Evolutionary conservation across 768 basidiomycete genomes (phyloP), one percentile per base, ranked within the genome.

Genomic region (Amylocystis lapponica): DNA sequence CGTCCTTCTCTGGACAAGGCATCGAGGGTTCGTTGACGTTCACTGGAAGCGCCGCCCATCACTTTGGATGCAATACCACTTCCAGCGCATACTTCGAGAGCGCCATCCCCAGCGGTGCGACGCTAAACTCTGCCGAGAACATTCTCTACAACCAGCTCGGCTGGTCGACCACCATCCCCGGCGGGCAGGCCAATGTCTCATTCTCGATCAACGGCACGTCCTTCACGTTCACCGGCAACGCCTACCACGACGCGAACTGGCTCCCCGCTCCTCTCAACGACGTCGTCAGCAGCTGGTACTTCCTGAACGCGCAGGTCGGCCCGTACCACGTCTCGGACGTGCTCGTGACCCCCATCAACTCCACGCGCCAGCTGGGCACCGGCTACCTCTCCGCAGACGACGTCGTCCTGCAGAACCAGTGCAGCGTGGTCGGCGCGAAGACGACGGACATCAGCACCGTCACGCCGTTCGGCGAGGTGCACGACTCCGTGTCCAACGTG

Each of bases 221-320:
- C 13, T 45, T 60, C 12, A 21, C 34, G 40, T 56, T 56, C 51
- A 36, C 45, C 11, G 56, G 56, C 11, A 27, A 43, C 17, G 56
- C 52, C 11, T 60, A 60, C 48, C 54, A 59, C 34, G 57, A 59
- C 40, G 36, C 46, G n/a, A 59, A 57, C 47, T 59, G 49, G 48
- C 39, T 49, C 19, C 46, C 54, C n/a, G 34, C 27, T 12, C 46
- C 52, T 12, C 41, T 57, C 27, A 54, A 58, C 49, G 41, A 39
- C 9, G 46, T 47, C 45, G 39, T 54, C 20, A 33, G 40, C 35
- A 43, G 50, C 14, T 57, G 56, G 58, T 54, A 49, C 51, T 53
- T 58, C 43, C 47, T 48, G 23, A 42, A 47, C 23, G 56, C 52
- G 3, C 39, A 48, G 27, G 48, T 53, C 36, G 56, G 58, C 13